Evolutionary conservation across 257 asterid species (phyloP).

Genomic region (Perilla frutescens): DNA sequence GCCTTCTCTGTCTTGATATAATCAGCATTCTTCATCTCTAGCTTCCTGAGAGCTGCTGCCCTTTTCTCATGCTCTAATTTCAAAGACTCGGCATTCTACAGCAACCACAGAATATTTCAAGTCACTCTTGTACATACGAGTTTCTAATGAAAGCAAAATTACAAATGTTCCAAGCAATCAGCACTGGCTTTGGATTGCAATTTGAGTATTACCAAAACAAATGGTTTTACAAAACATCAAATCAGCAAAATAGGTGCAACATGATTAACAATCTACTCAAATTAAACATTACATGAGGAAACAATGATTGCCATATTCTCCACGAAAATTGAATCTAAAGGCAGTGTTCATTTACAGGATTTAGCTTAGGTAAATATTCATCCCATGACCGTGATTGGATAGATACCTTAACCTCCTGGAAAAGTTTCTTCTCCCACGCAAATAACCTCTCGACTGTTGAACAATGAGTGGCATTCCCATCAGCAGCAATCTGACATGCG

Average conservation of each 20-base stretch:
- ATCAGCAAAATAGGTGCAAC: constrained; percentile 18
- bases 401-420: constrained; percentile 92
- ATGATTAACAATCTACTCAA: neutral
- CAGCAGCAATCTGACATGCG: constrained; percentile 36
- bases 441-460: constrained; percentile 85
- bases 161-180: constrained; percentile 12
- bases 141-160: neutral
- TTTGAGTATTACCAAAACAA: neutral
- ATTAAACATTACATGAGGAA: neutral
- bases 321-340: neutral
- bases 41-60: constrained; percentile 64
- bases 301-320: neutral
- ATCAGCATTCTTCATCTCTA: constrained; percentile 86
- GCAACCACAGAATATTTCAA: constrained; percentile 23
- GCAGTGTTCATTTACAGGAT: neutral
- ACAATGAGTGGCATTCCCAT: constrained; percentile 64
- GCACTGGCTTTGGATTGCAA: neutral
- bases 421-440: constrained; percentile 94
- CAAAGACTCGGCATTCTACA: constrained; percentile 76
- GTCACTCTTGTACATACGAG: neutral
- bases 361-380: constrained; percentile 2
- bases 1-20: constrained; percentile 89
- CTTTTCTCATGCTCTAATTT: constrained; percentile 84
- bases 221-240: neutral
- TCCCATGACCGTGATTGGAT: constrained; percentile 15